Base-by-base conservation (phyloP, 768 basidiomycete genomes). In the Boletus reticuloceps region DNA sequence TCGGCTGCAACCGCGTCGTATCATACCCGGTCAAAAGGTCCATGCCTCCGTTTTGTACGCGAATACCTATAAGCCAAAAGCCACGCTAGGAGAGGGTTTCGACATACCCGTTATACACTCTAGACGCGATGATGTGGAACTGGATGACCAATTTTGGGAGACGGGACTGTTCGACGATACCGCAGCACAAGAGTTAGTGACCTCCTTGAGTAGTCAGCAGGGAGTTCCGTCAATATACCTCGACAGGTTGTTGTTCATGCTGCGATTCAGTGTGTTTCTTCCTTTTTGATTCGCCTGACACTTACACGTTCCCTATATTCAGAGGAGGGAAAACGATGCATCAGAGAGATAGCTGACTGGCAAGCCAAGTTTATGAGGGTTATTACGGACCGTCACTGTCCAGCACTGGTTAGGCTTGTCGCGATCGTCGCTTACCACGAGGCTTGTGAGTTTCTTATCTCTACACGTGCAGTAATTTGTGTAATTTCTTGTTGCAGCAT, bases 1-100 rank as follows among this genome's bases (percentile, higher is more conserved):
- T 49, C 52, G 38, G 37, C 2, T 41, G 16, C 58, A 60, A 27
- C 60, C 66, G 8, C 66, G 66, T 37, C 66, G 66, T 36, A 68
- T 67, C 16, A 62, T 67, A 40, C 66, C 66, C 13, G 61, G 66
- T 17, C 66, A 67, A 43, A 67, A 68, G 22, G 54, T 67, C 6
- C 66, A 67, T 25, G 59, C 66, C 39, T 68, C 64, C 4, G 51
- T 67, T 50, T 39, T 68, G 41, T 54, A 50, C 43, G 61, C 63
- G 4, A 68, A 65, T 11, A 31, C 55, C 12, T 67, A 67, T 29
- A 53, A 42, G 38, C 66, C 66, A 13, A 45, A 11, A 3, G 63
- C 60, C 10, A 60, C 57, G 7, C 44, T 57, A 3, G 65, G 66
- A 44, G 55, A 63, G 3, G 65, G 65, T 34, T 67, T 68, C 20